These are phyloP conservation scores for Quercus cerris DNA, from an alignment of 306 rosid genomes.

Conservation along the genomic window DNA sequence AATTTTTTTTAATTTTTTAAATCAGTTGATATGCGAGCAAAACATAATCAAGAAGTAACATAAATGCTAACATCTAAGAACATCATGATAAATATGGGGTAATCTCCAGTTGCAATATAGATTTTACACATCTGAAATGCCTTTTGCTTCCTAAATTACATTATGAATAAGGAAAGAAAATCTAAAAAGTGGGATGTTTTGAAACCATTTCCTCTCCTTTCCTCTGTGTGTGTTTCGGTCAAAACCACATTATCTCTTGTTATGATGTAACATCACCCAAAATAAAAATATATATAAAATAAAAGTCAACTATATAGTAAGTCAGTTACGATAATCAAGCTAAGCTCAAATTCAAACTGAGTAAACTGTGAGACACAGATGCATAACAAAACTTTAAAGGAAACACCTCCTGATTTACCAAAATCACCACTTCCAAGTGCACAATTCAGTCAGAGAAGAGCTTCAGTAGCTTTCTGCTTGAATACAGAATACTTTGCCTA, in stretches of 20 bases:
- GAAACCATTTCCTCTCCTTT: background rate
- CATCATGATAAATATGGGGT: background rate
- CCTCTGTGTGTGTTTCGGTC: background rate
- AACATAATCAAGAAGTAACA: background rate
- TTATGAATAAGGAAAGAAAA: background rate
- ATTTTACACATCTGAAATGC: background rate
- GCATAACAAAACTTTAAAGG: too few relatives aligned
- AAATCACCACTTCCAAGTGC: background rate
- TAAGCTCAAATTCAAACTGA: background rate
- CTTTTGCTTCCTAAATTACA: background rate
- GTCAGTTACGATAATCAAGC: background rate
- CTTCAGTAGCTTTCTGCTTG: background rate
- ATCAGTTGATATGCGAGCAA: constrained; percentile 3
- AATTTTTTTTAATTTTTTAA: background rate
- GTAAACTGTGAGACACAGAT: background rate
- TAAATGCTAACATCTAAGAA: background rate
- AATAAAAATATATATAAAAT: background rate
- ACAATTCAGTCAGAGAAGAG: background rate
- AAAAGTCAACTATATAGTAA: background rate
- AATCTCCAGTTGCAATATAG: background rate
- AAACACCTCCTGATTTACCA: background rate
- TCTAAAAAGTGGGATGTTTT: background rate
- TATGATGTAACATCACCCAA: background rate
- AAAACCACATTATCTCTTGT: background rate
- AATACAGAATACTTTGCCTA: background rate